Conservation (phyloP, 1,284 basidiomycete genomes). For the Earliella scabrosa region DNA sequence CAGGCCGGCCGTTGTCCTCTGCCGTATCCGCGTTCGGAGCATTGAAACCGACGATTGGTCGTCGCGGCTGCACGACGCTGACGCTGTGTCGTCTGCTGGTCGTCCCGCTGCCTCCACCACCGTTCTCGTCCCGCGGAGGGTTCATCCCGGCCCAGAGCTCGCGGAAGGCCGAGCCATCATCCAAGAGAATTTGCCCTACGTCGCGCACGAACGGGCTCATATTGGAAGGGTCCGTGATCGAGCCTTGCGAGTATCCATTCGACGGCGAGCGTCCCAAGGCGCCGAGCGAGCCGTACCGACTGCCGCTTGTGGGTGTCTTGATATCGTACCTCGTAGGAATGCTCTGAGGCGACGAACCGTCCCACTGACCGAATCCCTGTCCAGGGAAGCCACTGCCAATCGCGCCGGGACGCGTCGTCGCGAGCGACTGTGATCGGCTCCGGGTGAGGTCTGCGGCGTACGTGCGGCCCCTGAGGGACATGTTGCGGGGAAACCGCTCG, state of each 20-base stretch:
- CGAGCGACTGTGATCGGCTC: conserved; percentile 78
- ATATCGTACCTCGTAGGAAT: conserved; percentile 64
- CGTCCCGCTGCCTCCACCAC: conserved; percentile 71
- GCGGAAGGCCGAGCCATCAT: conserved; percentile 68
- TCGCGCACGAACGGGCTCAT: conserved; percentile 83
- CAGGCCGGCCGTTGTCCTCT: conserved; percentile 48
- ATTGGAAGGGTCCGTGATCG: conserved; percentile 67
- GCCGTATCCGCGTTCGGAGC: conserved; percentile 52
- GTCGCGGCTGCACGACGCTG: conserved; percentile 78
- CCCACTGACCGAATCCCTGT: conserved; percentile 49
- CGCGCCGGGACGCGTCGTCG: conserved; percentile 56
- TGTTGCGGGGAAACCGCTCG: conserved; percentile 50
- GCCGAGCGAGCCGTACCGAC: conserved; percentile 69
- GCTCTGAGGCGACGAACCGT: conserved; percentile 56
- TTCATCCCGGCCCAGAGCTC: conserved; percentile 74
- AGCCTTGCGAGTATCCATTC: conserved; percentile 53
- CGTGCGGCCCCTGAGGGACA: conserved; percentile 52
- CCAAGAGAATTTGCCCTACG: conserved; percentile 74
- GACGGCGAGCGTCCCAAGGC: conserved; percentile 57
- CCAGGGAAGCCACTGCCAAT: conserved; percentile 47
- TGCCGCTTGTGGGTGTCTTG: conserved; percentile 57
- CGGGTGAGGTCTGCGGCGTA: conserved; percentile 63
- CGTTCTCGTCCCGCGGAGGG: conserved; percentile 62
- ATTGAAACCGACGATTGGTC: conserved; percentile 70
- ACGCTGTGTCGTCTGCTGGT: conserved; percentile 87